Percentiles rank a stretch among this genome's conserved stretches.
These are phyloP conservation scores for Linanthus parryae DNA, from an alignment of 148 eudicot species.

Conservation along the genomic window DNA sequence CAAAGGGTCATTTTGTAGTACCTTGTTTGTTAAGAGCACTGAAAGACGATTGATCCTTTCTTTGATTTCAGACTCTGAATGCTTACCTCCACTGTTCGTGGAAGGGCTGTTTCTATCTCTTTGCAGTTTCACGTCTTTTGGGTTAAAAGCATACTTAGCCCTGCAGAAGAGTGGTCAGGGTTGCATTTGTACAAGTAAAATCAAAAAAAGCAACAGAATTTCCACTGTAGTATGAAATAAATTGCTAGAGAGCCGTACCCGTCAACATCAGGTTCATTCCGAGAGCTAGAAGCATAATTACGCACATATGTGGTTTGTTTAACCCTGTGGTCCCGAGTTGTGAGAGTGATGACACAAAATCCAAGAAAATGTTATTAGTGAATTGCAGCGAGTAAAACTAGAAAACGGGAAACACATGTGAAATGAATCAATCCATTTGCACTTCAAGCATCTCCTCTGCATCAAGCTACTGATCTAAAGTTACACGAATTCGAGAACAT, in stretches of 20 bases:
- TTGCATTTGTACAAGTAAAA: no score
- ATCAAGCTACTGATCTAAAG: no score
- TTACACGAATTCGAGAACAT: no score
- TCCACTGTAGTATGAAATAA: not conserved
- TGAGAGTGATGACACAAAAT: constrained; percentile 3
- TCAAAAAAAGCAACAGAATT: not conserved
- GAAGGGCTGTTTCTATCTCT: constrained; percentile 29
- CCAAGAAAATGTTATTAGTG: not conserved
- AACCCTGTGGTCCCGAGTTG: constrained; percentile 28
- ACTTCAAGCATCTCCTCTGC: no score
- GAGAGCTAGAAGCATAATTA: constrained; percentile 29
- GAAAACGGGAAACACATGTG: no score
- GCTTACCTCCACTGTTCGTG: constrained; percentile 19
- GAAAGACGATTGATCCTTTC: constrained; percentile 59
- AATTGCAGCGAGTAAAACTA: no score
- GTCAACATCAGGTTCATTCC: constrained; percentile 44
- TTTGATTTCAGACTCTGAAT: constrained; percentile 55
- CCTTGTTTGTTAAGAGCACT: constrained; percentile 67
- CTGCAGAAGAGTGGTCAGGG: constrained; percentile 31
- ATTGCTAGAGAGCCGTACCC: constrained; percentile 36
- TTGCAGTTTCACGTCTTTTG: constrained; percentile 54
- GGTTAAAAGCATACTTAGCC: constrained; percentile 74
- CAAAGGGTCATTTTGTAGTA: constrained; percentile 2
- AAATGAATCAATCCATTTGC: no score
- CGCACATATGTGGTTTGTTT: constrained; percentile 23